These are phyloP conservation scores for Stropharia rugosoannulata DNA, from an alignment of 768 basidiomycete species.

Conservation along the genomic window DNA sequence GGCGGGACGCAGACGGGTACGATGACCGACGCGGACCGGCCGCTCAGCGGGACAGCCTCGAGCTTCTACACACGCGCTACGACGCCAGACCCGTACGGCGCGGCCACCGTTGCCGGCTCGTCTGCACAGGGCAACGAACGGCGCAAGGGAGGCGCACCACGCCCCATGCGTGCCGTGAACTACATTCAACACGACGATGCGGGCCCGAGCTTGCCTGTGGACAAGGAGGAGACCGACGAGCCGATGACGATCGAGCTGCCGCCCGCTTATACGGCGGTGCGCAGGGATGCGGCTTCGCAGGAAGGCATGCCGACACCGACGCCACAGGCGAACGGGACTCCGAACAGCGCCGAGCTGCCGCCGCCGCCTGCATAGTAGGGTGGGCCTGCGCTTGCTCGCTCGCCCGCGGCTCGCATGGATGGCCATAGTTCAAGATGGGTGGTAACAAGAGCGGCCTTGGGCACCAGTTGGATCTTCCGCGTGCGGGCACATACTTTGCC, in stretches of 20 bases:
- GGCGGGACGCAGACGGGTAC: constrained; percentile 21
- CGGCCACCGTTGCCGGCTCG: constrained; percentile 20
- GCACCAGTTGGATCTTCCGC: no score
- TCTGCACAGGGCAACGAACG: constrained; percentile 24
- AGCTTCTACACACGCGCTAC: constrained; percentile 39
- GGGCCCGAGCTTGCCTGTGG: constrained; percentile 45
- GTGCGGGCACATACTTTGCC: no score
- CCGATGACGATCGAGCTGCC: constrained; percentile 81
- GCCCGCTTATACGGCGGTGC: constrained; percentile 76
- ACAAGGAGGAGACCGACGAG: constrained; percentile 37
- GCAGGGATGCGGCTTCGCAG: constrained; percentile 3
- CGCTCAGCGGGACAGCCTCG: constrained; percentile 39
- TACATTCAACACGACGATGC: constrained; percentile 87
- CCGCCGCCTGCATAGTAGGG: no score
- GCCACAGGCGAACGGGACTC: not conserved
- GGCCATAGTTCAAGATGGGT: no score
- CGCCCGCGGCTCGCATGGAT: no score
- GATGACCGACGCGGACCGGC: constrained; percentile 25
- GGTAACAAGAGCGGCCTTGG: no score
- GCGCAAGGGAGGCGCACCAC: constrained; percentile 44
- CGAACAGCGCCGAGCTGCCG: no score
- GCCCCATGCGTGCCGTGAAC: constrained; percentile 68
- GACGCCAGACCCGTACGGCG: constrained; percentile 39
- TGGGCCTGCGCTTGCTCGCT: no score
- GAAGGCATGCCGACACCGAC: not conserved